Base-by-base conservation (phyloP, 225 moss, liverwort and hornwort species). In the Ulota crispa region DNA sequence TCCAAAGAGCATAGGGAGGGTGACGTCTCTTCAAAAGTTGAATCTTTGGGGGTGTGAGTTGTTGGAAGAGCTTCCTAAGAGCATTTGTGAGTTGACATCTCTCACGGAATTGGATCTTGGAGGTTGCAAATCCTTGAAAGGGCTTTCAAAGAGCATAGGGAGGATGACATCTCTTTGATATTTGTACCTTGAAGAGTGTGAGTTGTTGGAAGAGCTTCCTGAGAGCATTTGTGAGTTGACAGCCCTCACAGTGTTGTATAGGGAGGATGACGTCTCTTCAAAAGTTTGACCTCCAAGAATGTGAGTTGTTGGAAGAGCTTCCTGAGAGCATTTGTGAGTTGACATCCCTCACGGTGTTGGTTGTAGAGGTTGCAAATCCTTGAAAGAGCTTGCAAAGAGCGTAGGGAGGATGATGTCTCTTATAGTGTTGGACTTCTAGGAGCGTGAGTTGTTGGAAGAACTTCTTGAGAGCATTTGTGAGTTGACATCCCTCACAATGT, bases 381-480 rank as follows among this genome's bases (percentile, higher is more conserved):
- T 43, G 12, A 43, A 13, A 43, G 43, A 12, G 43, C 43, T 43
- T 43, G 12, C 12, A 43, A 43, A 43, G 11, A 43, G 43, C 43
- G 13, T 43, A 43, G 43, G 43, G 43, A 1, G 43, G 12, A 12
- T 43, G 43, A 43, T 12, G 3, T 43, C 43, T 43, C 43, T 43
- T 43, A 13, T 0, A 0, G 0, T 0, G 0, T 43, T 43, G 43
- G 0, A 11, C 13, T 12, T 43, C 43, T 0, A 3, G 3, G 12
- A 2, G 1, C 3, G 43, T 43, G 43, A 43, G 43, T 11, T 11
- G 43, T 43, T 43, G 43, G 43, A 43, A 43, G 43, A 43, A 12
- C 43, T 43, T 43, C 43, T 12, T 43, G 12, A 12, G 43, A 43
- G 43, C 43, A 43, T 43, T 43, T 11, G 43, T 43, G 43, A 43